Evolutionary conservation across 73 alveolate genomes (phyloP), one percentile per base, ranked within the genome.

Genomic region (Symbiodinium pilosum): DNA sequence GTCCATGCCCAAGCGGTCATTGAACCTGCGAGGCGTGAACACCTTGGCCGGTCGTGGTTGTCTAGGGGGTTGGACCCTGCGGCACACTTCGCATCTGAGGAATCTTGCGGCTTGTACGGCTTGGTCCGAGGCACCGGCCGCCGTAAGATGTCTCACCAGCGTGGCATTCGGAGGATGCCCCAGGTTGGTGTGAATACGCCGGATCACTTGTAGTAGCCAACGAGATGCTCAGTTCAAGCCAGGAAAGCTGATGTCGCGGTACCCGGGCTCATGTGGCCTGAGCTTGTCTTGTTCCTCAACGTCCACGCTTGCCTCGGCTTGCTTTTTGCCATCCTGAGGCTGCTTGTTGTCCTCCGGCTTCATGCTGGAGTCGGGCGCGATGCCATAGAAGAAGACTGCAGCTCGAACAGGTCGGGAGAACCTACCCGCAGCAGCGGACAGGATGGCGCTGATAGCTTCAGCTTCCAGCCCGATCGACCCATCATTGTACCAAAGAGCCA

Each of bases 11-110:
- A 91, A 7, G 0, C 89, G 51, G 34, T 91, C 97, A 7, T 71
- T 71, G 88, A 91, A 91, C 3, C 97, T 24, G 0, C 97, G 34
- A 8, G 97, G 36, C 6, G 21, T 40, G 18, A 21, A 2, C 2
- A 36, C 43, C 36, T 91, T 64, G 38, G 97, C 28, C 6, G 97
- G 97, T n/a, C 97, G 81, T 16, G 97, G 88, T 69, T 69, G 52
- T 1, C 18, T 30, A 1, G 97, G 97, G 8, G 97, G 75, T 26
- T 43, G 77, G 32, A 86, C 77, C 32, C 97, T 2, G 0, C 7
- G 26, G 39, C 97, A 91, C 0, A 91, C 84, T 24, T 28, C 51
- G 52, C 97, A 91, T 32, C 41, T 38, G 14, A 91, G 32, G 3
- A 68, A 88, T 6, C 77, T 42, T 2, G 88, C 97, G 0, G 81